phyloP scores from a whole-genome alignment of 345 rosid genomes.

The Mangifera indica region DNA sequence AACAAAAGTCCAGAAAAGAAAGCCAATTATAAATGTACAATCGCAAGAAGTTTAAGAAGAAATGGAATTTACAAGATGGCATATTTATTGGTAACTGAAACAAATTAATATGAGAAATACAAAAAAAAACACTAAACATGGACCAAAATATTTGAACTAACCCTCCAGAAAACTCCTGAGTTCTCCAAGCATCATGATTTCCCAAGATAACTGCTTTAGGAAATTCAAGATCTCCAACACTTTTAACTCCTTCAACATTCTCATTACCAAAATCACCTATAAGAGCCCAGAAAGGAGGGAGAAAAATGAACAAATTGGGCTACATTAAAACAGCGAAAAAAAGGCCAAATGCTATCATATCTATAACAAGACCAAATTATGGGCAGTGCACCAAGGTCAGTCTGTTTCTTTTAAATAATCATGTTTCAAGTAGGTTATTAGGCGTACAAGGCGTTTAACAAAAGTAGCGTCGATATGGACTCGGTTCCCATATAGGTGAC shows the following conservation, averaged over 20 bases:
- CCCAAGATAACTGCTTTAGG: constrained; percentile 79
- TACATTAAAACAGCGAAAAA: neutral
- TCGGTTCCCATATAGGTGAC: neutral
- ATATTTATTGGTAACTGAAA: neutral
- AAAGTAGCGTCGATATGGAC: neutral
- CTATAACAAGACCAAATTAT: neutral
- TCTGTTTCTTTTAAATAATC: neutral
- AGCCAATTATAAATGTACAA: neutral
- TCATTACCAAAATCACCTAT: constrained; percentile 91
- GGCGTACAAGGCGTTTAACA: neutral
- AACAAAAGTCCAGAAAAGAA: neutral
- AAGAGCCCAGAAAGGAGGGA: constrained; percentile 6
- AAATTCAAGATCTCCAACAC: constrained; percentile 56
- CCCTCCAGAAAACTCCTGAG: constrained; percentile 53
- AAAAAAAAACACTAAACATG: neutral
- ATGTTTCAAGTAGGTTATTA: neutral
- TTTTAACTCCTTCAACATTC: constrained; percentile 65
- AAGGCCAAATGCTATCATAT: neutral
- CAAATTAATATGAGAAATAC: neutral
- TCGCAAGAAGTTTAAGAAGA: neutral
- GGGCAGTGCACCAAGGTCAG: neutral
- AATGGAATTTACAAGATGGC: neutral
- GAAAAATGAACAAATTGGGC: neutral
- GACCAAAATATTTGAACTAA: constrained; percentile 31
- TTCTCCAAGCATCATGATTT: constrained; percentile 86